Percentiles rank a stretch among this genome's conserved stretches.
Conservation (phyloP, 2,329 filamentous ascomycete genomes). For the Xylaria sp. region DNA sequence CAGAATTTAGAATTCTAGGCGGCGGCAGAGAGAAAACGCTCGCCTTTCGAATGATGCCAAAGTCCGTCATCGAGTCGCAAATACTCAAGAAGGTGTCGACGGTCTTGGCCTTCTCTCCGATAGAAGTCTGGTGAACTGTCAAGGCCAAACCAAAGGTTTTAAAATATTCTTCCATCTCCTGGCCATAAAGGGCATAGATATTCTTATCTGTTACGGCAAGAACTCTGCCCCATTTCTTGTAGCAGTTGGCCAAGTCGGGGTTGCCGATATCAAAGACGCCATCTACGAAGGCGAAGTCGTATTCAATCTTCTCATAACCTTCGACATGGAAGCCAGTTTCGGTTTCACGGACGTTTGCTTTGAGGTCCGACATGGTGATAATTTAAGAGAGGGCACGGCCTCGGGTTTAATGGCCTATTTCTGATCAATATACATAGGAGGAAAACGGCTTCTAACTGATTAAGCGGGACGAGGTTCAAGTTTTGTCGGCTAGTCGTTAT, state of each 20-base stretch:
- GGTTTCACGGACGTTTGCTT: slow-evolving; percentile 71
- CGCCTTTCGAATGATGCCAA: slow-evolving; percentile 73
- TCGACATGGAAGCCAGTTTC: slow-evolving; percentile 74
- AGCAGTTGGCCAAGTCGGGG: slow-evolving; percentile 70
- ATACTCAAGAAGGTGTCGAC: slow-evolving; percentile 75
- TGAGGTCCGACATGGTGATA: slow-evolving; percentile 73
- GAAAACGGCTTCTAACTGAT: background rate
- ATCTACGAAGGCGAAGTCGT: slow-evolving; percentile 79
- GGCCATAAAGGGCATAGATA: slow-evolving; percentile 74
- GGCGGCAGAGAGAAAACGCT: background rate
- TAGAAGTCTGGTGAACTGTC: slow-evolving; percentile 76
- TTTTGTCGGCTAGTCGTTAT: background rate
- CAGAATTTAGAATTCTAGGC: slow-evolving; percentile 5
- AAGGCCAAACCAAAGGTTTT: slow-evolving; percentile 70
- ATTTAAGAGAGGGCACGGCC: slow-evolving; percentile 11
- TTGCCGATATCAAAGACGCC: slow-evolving; percentile 71
- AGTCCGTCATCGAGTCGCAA: slow-evolving; percentile 78
- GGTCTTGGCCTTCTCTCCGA: slow-evolving; percentile 79
- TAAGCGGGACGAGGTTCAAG: background rate
- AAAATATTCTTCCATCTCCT: slow-evolving; percentile 74
- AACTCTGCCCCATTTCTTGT: slow-evolving; percentile 71
- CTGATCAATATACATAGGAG: background rate
- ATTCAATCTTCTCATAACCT: slow-evolving; percentile 80
- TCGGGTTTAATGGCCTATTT: background rate
- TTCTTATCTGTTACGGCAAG: slow-evolving; percentile 77